Evolutionary conservation across 176 grass and related monocot genomes (phyloP), one percentile per base, ranked within the genome.

Genomic region (Aegilops sharonensis): DNA sequence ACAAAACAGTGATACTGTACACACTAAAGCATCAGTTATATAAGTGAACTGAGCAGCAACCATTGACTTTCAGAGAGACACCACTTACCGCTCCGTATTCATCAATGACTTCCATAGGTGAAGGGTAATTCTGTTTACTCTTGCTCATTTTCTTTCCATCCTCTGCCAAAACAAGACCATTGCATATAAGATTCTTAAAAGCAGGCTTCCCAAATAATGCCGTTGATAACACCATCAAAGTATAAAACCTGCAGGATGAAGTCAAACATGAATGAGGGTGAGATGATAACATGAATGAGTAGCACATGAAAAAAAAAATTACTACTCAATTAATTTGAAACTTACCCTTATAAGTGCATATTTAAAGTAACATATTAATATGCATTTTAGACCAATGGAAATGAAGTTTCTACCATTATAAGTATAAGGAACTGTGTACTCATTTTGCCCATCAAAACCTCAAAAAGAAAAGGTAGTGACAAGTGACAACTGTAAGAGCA

Each of bases 81-180:
- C 21, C 23, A 85, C 88, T 78, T 96, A 99, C 97, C 77, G 97
- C 94, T 84, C 97, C 97, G 61, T 96, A 99, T 78, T 99, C 92
- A 40, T 78, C 35, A 64, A 99, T 96, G 81, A 99, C 89, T 80
- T 94, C 92, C 40, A 78, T 75, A 63, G 97, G 92, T 31, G 97
- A 83, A 64, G 97, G 97, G 84, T 90, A 99, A 87, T 99, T 99
- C 81, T 96, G 92, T 87, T 96, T 91, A 86, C 94, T 94, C 89
- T 99, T 99, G 86, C 97, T 99, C 97, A 99, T 99, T 94, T 99
- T 99, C 90, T 96, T 99, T 36, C 97, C 97, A 90, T 99, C 94
- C 84, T 99, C 92, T 69, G 94, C 97, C 80, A 99, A 93, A 24
- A 99, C 97, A 86, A 99, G 92, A 82, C 97, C 97, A 85, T 99